phyloP scores from a whole-genome alignment of 352 stramenopile species.

The Globisporangium splendens region DNA sequence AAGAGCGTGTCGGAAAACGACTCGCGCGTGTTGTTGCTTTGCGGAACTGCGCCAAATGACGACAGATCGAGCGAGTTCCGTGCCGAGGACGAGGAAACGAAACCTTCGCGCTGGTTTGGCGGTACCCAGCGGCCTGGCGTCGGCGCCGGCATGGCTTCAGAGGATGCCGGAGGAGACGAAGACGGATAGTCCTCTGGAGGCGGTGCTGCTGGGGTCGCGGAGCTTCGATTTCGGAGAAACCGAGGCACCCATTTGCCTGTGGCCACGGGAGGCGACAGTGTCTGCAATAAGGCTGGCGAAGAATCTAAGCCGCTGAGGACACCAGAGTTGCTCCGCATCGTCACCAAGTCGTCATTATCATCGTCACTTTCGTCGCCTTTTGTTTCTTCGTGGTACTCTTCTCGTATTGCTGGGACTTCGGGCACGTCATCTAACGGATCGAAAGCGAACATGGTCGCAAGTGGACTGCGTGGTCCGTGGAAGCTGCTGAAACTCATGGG shows the following conservation, averaged over 20 bases:
- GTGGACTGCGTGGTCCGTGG: slow-evolving; percentile 53
- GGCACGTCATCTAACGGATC: slow-evolving; percentile 67
- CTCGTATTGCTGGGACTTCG: slow-evolving; percentile 20
- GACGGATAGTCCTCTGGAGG: slow-evolving; percentile 18
- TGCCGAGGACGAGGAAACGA: slow-evolving; percentile 15
- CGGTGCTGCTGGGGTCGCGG: slow-evolving; percentile 35
- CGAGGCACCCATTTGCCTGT: slow-evolving; percentile 70
- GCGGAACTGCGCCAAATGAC: slow-evolving; percentile 19
- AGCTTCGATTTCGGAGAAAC: slow-evolving; percentile 66
- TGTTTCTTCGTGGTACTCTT: slow-evolving; percentile 17
- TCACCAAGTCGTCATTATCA: not conserved
- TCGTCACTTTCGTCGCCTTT: slow-evolving; percentile 27
- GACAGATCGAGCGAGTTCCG: slow-evolving; percentile 46
- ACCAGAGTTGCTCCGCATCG: not conserved
- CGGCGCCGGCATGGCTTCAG: slow-evolving; percentile 33
- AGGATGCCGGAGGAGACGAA: slow-evolving; percentile 29
- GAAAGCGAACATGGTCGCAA: slow-evolving; percentile 69
- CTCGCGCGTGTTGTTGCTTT: slow-evolving; percentile 23
- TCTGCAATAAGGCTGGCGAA: slow-evolving; percentile 41
- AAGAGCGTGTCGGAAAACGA: slow-evolving; percentile 54
- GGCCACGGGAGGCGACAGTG: slow-evolving; percentile 51
- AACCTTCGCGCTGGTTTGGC: slow-evolving; percentile 53
- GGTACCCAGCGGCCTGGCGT: slow-evolving; percentile 47
- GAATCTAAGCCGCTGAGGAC: not conserved
- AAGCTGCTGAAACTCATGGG: slow-evolving; percentile 52